phyloP scores from a whole-genome alignment of 2,329 filamentous ascomycete species.

The Dothistroma septosporum region DNA sequence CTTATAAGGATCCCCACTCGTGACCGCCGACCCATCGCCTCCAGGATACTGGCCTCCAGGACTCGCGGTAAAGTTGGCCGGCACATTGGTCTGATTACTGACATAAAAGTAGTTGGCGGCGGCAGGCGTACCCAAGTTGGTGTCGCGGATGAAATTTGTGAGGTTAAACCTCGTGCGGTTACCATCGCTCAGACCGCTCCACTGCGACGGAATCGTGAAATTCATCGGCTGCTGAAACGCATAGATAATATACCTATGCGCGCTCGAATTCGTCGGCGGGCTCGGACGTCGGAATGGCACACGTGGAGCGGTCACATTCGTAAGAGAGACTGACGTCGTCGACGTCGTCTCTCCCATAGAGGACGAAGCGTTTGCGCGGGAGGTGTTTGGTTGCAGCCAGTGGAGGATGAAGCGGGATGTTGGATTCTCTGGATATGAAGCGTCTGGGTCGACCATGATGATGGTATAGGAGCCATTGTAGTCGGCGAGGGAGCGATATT shows the following conservation, averaged over 20 bases:
- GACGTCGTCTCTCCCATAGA: background rate
- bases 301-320: constrained; percentile 5
- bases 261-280: constrained; percentile 13
- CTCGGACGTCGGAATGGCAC: constrained; percentile 9
- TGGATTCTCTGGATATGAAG: constrained; percentile 14
- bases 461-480: constrained; percentile 13
- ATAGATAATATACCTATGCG: constrained; percentile 16
- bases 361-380: background rate
- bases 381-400: constrained; percentile 14
- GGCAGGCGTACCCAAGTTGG: constrained; percentile 8
- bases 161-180: constrained; percentile 13
- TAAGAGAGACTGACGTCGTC: background rate
- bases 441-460: constrained; percentile 18
- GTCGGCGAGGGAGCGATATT: constrained; percentile 10
- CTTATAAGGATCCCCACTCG: constrained; percentile 12
- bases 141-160: constrained; percentile 13
- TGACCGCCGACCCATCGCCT: constrained; percentile 13
- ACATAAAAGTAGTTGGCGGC: constrained; percentile 17
- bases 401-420: constrained; percentile 13
- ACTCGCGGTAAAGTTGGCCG: constrained; percentile 8
- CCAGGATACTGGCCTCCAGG: constrained; percentile 8
- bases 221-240: constrained; percentile 12
- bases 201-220: constrained; percentile 11
- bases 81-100: constrained; percentile 11
- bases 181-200: constrained; percentile 6